phyloP scores from a whole-genome alignment of 768 basidiomycete genomes.

The Lactarius quietus region DNA sequence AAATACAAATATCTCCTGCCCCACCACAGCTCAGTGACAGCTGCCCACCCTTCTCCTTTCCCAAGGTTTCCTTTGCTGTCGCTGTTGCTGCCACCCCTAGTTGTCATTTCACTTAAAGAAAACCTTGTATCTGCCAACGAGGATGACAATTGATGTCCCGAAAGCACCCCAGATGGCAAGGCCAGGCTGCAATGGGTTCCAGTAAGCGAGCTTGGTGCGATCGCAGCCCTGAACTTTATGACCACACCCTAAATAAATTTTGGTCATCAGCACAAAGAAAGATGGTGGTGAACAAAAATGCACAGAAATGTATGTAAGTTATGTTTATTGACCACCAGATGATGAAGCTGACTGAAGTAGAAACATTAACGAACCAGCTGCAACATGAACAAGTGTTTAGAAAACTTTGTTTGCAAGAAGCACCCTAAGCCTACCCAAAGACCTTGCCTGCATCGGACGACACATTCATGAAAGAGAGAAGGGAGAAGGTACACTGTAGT shows the following conservation, averaged over 20 bases:
- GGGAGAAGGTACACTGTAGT: constrained; percentile 40
- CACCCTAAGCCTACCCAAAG: constrained; percentile 44
- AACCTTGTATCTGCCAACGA: constrained; percentile 52
- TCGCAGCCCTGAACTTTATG: constrained; percentile 62
- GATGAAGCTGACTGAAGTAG: constrained; percentile 64
- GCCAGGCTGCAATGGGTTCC: constrained; percentile 60
- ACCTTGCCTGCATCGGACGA: constrained; percentile 52
- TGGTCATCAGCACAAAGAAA: constrained; percentile 1
- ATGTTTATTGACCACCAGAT: constrained; percentile 65
- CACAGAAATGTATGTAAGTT: constrained; percentile 70
- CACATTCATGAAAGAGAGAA: constrained; percentile 63
- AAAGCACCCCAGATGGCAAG: constrained; percentile 66
- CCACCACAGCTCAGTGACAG: no score
- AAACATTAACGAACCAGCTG: constrained; percentile 69
- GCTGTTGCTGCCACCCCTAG: no score
- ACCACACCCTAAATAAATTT: constrained; percentile 46
- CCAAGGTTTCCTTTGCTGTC: no score
- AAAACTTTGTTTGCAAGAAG: not conserved
- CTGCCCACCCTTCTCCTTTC: no score
- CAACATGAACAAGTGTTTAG: not conserved
- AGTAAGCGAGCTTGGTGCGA: constrained; percentile 58
- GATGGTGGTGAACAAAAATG: not conserved
- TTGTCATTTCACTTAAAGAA: constrained; percentile 68
- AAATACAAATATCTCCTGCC: no score
- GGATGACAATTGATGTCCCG: constrained; percentile 60